Evolutionary conservation across 2,329 filamentous ascomycete genomes (phyloP), one percentile per base, ranked within the genome.

Genomic region (Aaosphaeria pasadenensis): DNA sequence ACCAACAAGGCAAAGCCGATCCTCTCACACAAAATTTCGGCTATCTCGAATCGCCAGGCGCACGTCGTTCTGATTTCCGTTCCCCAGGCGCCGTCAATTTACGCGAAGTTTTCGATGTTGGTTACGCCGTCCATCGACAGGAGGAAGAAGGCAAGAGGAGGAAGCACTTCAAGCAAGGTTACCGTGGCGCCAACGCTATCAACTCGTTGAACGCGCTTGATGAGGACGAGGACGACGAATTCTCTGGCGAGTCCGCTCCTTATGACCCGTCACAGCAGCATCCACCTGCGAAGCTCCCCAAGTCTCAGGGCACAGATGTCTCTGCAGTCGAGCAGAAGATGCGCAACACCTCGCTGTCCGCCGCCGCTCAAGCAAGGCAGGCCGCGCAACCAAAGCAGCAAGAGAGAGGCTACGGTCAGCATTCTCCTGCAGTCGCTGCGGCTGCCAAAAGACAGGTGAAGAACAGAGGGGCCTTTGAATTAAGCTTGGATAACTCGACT

Each of bases 41-140:
- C 17, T 78, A 81, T 48, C 67, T 82, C n/a, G 71, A 85, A 52
- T 80, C 81, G 7, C 82, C 82, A 4, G 77, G 78, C 11, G 86
- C 87, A 30, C 85, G 83, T 53, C 85, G 89, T 13, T 85, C 87
- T 73, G 94, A 99, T 70, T 99, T 97, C 84, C 84, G 94, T 49
- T 97, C 91, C 0, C 94, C 94, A 0, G 94, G 91, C 44, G 91
- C 90, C 2, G 87, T 99, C 71, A 97, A 97, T 67, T 77, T 99
- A 9, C 89, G 94, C 50, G 94, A 99, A 71, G 91, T 97, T 2
- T 99, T 99, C 58, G 94, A 99, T 63, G 92, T 99, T 43, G 87
- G 90, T n/a, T 99, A 99, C 63, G 92, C 94, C 6, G 94, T 99
- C 6, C 94, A 97, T 68, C 81, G 94, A 42, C 91, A 97, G 71